These are phyloP conservation scores for Exidia glandulosa DNA, from an alignment of 768 basidiomycete species.

Conservation along the genomic window DNA sequence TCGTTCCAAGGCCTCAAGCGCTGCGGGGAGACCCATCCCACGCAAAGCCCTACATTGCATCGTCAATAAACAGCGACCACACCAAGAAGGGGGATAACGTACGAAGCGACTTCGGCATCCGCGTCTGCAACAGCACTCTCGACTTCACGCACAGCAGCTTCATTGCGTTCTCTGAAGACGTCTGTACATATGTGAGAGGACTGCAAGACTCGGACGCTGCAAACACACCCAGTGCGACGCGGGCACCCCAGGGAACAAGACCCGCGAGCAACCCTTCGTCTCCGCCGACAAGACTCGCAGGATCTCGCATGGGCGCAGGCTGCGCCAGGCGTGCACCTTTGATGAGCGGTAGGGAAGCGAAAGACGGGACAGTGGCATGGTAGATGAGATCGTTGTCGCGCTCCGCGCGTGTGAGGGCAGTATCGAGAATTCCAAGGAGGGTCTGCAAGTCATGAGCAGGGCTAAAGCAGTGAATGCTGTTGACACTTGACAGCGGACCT, in stretches of 20 bases:
- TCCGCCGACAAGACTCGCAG: constrained; percentile 40
- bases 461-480: not conserved
- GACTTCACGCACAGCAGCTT: constrained; percentile 58
- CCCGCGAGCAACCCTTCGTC: constrained; percentile 58
- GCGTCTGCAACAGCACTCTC: constrained; percentile 47
- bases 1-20: constrained; percentile 78
- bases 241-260: constrained; percentile 77
- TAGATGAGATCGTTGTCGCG: constrained; percentile 96
- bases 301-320: constrained; percentile 48
- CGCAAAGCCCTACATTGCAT: constrained; percentile 44
- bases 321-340: constrained; percentile 56
- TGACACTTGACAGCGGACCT: constrained; percentile 36
- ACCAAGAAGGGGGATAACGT: constrained; percentile 13
- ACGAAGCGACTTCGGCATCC: constrained; percentile 53
- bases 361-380: constrained; percentile 73
- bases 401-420: constrained; percentile 56
- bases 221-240: constrained; percentile 73
- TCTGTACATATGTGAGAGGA: constrained; percentile 28
- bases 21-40: constrained; percentile 67
- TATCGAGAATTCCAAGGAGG: constrained; percentile 58
- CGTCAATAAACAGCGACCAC: constrained; percentile 3
- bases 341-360: constrained; percentile 55
- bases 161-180: constrained; percentile 78
- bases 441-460: constrained; percentile 37
- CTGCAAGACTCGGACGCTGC: not conserved